These are phyloP conservation scores for Lepiota venenata DNA, from an alignment of 768 basidiomycete genomes.

Conservation along the genomic window DNA sequence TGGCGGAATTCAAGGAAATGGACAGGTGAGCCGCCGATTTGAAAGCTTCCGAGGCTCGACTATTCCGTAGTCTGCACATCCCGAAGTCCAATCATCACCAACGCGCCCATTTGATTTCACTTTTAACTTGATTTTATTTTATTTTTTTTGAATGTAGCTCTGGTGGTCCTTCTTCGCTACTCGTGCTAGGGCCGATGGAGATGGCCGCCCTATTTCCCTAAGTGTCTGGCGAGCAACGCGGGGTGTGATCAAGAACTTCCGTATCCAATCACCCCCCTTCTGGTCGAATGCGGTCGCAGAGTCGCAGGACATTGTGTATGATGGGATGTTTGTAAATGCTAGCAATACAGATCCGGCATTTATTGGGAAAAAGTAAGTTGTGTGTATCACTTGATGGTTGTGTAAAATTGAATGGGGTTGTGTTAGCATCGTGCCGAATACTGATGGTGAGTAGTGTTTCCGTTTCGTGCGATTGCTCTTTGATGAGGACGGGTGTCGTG, in stretches of 20 bases:
- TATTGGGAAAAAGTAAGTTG: conserved; percentile 46
- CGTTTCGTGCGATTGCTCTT: background rate
- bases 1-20: conserved; percentile 59
- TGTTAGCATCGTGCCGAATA: conserved; percentile 52
- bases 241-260: conserved; percentile 43
- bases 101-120: no score
- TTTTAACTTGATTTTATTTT: no score
- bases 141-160: conserved; percentile 27
- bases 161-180: conserved; percentile 60
- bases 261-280: conserved; percentile 53
- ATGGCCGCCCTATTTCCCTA: conserved; percentile 55
- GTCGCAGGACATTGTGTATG: conserved; percentile 43
- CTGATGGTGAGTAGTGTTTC: conserved; percentile 41
- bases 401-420: background rate
- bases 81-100: no score
- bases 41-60: background rate
- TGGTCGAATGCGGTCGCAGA: conserved; percentile 58
- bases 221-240: conserved; percentile 43
- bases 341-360: conserved; percentile 51
- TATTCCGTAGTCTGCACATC: no score
- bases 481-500: background rate
- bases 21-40: conserved; percentile 34
- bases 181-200: conserved; percentile 45
- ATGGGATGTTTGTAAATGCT: conserved; percentile 58
- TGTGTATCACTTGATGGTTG: background rate